Evolutionary conservation across 345 rosid species (phyloP), one percentile per base, ranked within the genome.

Genomic region (Corymbia maculata): DNA sequence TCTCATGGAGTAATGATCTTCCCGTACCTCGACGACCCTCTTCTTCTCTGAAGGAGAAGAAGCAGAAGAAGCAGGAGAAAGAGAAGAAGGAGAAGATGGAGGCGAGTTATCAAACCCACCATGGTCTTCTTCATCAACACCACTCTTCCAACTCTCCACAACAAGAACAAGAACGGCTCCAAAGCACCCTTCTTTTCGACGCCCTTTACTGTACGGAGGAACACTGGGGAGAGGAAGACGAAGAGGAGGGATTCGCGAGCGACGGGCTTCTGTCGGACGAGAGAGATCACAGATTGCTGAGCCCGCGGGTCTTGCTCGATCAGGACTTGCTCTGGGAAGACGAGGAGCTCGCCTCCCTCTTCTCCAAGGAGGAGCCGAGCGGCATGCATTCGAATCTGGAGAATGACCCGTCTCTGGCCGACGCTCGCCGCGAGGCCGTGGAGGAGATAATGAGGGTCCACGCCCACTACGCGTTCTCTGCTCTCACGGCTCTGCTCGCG

Each of bases 401-500:
- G 53, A 68, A 32, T 70, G 87, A 89, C 52, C 92, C 92, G 52
- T 89, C 87, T 90, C 87, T 94, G 51, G 93, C 89, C 15, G 64
- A 36, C 51, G 92, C 92, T 88, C 93, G 98, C n/a, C 30, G 88
- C 85, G 90, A 93, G 87, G 95, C 96, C 21, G 94, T 94, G 84
- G 93, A 88, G 59, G 86, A 88, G 89, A 70, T 89, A 47, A 84
- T 89, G 53, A 79, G 45, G 44, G 89, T 88, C 89, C 92, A 88
- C 87, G 91, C 93, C 16, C 90, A 89, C 89, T 92, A 92, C 91
- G 90, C 93, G 44, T 96, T 96, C 92, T 88, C 96, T 57, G 91
- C 94, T 84, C 89, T 92, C 21, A 94, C 98, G 5, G 95, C 95
- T 12, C 90, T 94, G 89, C 92, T 95, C 88, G 96, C 98, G 1